Base-by-base conservation (phyloP, 768 basidiomycete genomes). In the Tricholoma sp. region DNA sequence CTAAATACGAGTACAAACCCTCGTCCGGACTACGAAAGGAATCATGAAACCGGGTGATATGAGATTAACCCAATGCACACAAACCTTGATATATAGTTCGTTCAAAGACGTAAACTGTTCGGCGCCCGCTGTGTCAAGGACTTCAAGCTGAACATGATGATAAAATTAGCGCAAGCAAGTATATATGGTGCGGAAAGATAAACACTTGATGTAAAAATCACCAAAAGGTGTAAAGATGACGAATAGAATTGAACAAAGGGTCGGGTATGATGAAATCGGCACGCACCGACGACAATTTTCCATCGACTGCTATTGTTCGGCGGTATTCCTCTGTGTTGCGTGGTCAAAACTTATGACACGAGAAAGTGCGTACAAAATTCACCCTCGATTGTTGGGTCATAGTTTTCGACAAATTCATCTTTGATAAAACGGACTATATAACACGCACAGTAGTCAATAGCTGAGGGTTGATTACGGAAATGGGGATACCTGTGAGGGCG, bases 321-420 rank as follows among this genome's bases (percentile, higher is more conserved):
- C 82, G 77, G 70, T 91, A 92, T 60, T 85, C 82, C 74, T 91
- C 89, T 91, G 67, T 29, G 47, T 50, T 29, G 11, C 59, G 64
- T 3, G 62, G 42, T 45, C 29, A 61, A 62, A 48, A 61, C 52
- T 48, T 42, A 13, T 39, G 56, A 52, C 42, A 9, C 7, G 37
- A 55, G 31, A 54, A 15, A 17, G 42, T 24, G 32, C 50, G 34
- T 17, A 41, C 20, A 36, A 6, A 18, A 63, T 71, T 45, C 48
- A 86, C 89, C 89, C 81, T 91, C 89, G 64, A 92, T 91, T 11
- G 90, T 91, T 28, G 89, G 89, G 66, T 92, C 88, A 68, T 91
- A 91, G 60, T 80, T 80, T 63, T 89, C 86, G 31, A 89, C 74
- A 68, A 90, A 91, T 44, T 80, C 76, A 68, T 88, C 82, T 61